These are phyloP conservation scores for Striga asiatica DNA, from an alignment of 257 asterid species.

Conservation along the genomic window DNA sequence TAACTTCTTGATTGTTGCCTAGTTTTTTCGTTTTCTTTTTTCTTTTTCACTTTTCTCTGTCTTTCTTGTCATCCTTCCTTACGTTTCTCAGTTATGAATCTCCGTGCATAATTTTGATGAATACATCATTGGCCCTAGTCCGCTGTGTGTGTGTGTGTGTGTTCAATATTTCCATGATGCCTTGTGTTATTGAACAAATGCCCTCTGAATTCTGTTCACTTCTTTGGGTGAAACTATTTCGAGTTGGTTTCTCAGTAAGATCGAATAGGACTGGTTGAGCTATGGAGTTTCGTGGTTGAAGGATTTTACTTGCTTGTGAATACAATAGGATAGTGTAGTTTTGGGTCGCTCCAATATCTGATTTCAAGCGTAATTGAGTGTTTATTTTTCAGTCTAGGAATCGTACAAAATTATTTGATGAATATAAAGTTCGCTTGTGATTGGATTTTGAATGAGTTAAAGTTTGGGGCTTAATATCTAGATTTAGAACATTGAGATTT, in stretches of 20 bases:
- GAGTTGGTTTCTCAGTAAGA: background rate
- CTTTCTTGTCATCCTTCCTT: too few relatives aligned
- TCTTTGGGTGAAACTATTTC: background rate
- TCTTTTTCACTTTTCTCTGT: too few relatives aligned
- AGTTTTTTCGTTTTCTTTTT: background rate
- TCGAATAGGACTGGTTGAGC: background rate
- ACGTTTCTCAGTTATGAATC: conserved; percentile 9
- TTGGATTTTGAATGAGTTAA: too few relatives aligned
- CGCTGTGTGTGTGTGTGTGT: background rate
- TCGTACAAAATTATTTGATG: too few relatives aligned
- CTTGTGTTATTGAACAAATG: background rate
- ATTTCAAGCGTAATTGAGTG: too few relatives aligned
- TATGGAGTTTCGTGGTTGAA: background rate
- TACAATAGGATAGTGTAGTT: background rate
- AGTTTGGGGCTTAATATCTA: too few relatives aligned
- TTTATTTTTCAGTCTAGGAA: too few relatives aligned
- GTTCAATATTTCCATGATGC: background rate
- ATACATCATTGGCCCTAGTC: background rate
- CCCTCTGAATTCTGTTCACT: background rate
- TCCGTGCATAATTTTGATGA: background rate
- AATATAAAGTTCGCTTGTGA: too few relatives aligned
- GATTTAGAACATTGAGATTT: too few relatives aligned
- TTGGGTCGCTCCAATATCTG: background rate
- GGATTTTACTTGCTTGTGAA: background rate
- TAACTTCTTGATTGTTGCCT: conserved; percentile 7